phyloP scores from a whole-genome alignment of 129 eudicot species.

The Kitagawia praeruptora region DNA sequence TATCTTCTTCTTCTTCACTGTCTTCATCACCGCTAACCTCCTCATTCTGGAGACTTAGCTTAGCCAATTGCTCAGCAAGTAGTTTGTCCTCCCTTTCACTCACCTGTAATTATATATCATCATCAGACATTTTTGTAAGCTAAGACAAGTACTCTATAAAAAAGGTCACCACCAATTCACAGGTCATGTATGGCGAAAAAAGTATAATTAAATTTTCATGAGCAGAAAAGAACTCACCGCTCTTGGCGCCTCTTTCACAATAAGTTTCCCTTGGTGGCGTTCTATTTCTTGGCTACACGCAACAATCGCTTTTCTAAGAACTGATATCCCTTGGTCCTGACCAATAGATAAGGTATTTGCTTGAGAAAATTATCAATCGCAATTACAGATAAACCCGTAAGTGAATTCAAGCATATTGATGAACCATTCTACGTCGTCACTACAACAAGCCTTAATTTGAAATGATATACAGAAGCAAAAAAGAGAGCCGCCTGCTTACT shows the following conservation, averaged over 20 bases:
- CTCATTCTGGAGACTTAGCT: constrained; percentile 38
- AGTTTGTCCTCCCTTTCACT: constrained; percentile 73
- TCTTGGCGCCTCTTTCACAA: constrained; percentile 53
- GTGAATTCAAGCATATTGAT: neutral
- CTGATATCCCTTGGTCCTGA: constrained; percentile 62
- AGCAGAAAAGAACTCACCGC: constrained; percentile 35
- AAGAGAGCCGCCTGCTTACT: neutral
- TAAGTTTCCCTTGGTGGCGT: constrained; percentile 53
- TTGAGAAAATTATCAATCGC: constrained; percentile 8
- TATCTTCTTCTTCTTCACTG: constrained; percentile 59
- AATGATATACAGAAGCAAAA: neutral
- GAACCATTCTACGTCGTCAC: neutral
- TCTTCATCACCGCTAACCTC: constrained; percentile 64
- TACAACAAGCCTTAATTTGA: neutral
- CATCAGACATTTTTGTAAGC: neutral
- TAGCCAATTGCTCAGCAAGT: constrained; percentile 50
- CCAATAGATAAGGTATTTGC: neutral
- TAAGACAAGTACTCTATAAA: neutral
- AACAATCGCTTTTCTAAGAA: constrained; percentile 43
- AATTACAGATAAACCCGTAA: neutral
- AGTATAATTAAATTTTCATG: neutral
- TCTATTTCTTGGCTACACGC: constrained; percentile 45
- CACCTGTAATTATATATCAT: constrained; percentile 33
- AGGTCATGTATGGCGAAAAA: neutral
- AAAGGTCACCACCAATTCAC: neutral